phyloP scores from a whole-genome alignment of 164 flowering plant species.

The Protea cynaroides region DNA sequence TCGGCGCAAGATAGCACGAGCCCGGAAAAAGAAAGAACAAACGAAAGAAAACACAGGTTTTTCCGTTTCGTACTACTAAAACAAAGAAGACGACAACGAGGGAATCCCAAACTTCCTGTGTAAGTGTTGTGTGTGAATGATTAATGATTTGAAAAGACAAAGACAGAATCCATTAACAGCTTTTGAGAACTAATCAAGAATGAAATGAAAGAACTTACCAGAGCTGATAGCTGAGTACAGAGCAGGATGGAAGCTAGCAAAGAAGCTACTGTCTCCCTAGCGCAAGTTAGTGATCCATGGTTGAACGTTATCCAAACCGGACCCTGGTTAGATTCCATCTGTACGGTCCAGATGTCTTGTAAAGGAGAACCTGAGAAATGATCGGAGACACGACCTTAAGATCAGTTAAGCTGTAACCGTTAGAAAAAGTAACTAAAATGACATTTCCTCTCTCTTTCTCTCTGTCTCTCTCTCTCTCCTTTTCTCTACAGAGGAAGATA shows the following conservation, averaged over 20 bases:
- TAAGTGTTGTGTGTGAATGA: no score
- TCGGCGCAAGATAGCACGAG: not conserved
- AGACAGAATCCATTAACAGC: not conserved
- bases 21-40: not conserved
- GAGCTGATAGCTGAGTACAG: conserved; percentile 17
- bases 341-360: conserved; percentile 9
- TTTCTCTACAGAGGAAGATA: not conserved
- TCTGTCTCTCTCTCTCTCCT: no score
- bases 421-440: conserved; percentile 1
- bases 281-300: conserved; percentile 24
- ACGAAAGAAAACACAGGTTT: no score
- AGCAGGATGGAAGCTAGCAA: conserved; percentile 21
- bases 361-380: conserved; percentile 5
- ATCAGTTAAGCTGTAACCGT: conserved; percentile 15
- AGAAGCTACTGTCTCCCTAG: conserved; percentile 19
- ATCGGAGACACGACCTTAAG: conserved; percentile 10
- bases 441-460: not conserved
- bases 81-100: not conserved
- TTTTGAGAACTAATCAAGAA: no score
- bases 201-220: conserved; percentile 16
- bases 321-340: conserved; percentile 28
- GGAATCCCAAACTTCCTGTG: not conserved
- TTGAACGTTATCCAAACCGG: conserved; percentile 11
- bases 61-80: not conserved
- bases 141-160: no score